Evolutionary conservation across 352 stramenopile species (phyloP).

Genomic region (Phytopythium delawarense): DNA sequence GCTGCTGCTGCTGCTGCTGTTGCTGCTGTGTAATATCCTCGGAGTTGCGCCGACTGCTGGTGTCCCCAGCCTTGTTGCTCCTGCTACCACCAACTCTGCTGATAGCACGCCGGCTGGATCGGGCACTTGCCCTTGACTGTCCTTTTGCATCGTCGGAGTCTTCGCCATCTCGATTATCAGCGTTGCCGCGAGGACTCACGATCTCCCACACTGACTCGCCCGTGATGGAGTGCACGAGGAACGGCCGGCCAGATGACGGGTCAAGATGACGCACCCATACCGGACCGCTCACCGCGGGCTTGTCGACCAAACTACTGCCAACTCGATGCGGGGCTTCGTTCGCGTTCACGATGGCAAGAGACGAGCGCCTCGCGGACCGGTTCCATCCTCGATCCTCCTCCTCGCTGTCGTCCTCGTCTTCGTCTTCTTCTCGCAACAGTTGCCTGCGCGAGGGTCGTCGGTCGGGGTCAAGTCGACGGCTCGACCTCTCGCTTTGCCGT

Average conservation of each 20-base stretch:
- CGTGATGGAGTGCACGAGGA: slow-evolving; percentile 68
- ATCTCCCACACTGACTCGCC: slow-evolving; percentile 72
- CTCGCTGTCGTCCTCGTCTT: neutral
- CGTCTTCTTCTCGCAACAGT: slow-evolving; percentile 2
- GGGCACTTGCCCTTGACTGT: slow-evolving; percentile 5
- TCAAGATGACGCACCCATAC: slow-evolving; percentile 69
- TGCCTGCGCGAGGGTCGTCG: neutral
- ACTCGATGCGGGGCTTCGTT: slow-evolving; percentile 11
- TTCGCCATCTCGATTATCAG: neutral
- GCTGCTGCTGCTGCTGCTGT: neutral
- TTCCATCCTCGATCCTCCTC: neutral
- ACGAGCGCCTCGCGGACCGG: neutral
- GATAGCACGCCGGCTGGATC: neutral
- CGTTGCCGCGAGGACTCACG: neutral
- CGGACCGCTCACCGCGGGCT: slow-evolving; percentile 13
- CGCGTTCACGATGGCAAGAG: slow-evolving; percentile 24
- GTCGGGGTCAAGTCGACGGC: neutral
- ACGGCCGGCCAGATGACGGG: slow-evolving; percentile 37
- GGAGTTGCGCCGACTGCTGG: neutral
- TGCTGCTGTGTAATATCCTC: neutral
- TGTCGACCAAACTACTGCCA: neutral
- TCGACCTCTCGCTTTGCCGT: neutral
- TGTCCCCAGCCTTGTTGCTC: neutral
- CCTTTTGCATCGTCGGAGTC: neutral
- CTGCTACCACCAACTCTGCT: neutral